Base-by-base conservation (phyloP, 2,329 filamentous ascomycete genomes). In the Pseudocercospora eumusae region DNA sequence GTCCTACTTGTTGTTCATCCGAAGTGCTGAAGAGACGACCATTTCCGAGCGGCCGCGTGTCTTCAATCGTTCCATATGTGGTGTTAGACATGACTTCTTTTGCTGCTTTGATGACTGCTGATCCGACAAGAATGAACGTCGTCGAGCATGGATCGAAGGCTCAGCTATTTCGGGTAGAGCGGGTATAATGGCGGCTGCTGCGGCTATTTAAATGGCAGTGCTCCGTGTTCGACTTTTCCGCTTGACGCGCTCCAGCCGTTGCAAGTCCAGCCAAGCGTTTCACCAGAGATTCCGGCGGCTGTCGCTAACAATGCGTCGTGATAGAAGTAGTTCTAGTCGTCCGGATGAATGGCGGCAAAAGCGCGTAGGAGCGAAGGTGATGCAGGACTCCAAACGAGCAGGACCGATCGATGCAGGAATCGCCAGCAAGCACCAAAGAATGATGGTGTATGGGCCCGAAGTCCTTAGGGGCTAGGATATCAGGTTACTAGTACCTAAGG, bases 41-140 rank as follows among this genome's bases (percentile, higher is more conserved):
- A 57, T 33, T 59, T 61, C 25, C 47, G 59, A 9, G 21, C 47
- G 6, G 28, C 13, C 31, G 20, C 50, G 18, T 15, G 58, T 27
- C 44, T 28, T 61, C 53, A 33, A 65, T 45, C 20, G 66, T 67
- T 27, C 66, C 66, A 49, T 69, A 68, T 57, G 33, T 62, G 23
- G 20, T 27, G 44, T 58, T 57, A 21, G 56, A 61, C 63, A 61
- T 58, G 59, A 57, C 27, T 18, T 23, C 6, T 2, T 13, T 23
- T n/a, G 11, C 27, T 28, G 7, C 25, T 25, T 8, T 25, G 23
- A n/a, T 52, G 44, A 47, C 21, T 47, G 44, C 18, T 47, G 18
- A 13, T 47, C 44, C 18, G 18, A 15, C 9, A 18, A 11, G 4
- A 5, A 23, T 13, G 44, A 21, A 25, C 21, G 44, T 25, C 20